A percentile compares a stretch with the other conserved stretches of the same genome.
Evolutionary conservation across 345 rosid species (phyloP).

Genomic region (Lepidium sativum): DNA sequence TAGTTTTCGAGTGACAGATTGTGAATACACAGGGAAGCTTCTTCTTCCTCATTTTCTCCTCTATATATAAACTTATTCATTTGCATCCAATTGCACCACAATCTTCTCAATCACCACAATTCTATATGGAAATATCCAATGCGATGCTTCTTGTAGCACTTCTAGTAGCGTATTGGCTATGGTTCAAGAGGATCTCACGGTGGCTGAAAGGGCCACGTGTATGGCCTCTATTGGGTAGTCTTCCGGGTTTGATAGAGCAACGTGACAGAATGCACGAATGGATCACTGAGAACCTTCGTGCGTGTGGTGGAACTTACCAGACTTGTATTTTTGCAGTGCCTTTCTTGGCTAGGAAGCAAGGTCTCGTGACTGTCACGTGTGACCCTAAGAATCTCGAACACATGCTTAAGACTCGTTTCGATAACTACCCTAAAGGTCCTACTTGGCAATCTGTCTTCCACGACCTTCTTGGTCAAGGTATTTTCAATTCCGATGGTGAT

Average conservation of each 20-base stretch:
- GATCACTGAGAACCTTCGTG: slow-evolving; percentile 90
- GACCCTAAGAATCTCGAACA: slow-evolving; percentile 85
- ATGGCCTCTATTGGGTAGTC: slow-evolving; percentile 86
- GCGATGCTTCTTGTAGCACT: slow-evolving; percentile 50
- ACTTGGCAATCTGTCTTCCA: slow-evolving; percentile 95
- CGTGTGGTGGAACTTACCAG: slow-evolving; percentile 93
- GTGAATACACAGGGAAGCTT: slow-evolving; percentile 3
- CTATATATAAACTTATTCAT: slow-evolving; percentile 6
- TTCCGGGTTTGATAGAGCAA: slow-evolving; percentile 81
- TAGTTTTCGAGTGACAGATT: slow-evolving; percentile 2
- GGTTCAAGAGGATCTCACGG: slow-evolving; percentile 83
- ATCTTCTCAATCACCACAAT: neutral
- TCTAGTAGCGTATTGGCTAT: slow-evolving; percentile 60
- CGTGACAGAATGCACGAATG: slow-evolving; percentile 93
- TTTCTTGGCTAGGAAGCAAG: slow-evolving; percentile 68
- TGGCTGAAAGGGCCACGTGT: slow-evolving; percentile 76
- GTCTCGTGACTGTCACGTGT: slow-evolving; percentile 96
- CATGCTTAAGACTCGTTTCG: slow-evolving; percentile 75
- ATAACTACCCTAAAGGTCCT: slow-evolving; percentile 97
- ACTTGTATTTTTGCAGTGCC: slow-evolving; percentile 89
- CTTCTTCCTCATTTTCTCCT: slow-evolving; percentile 21
- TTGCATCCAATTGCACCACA: neutral
- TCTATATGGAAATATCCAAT: slow-evolving; percentile 47
- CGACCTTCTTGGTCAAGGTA: slow-evolving; percentile 88
- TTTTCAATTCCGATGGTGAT: slow-evolving; percentile 87